Percentiles rank a stretch among this genome's conserved stretches.
Conservation (phyloP, 176 grass and related monocot genomes). For the Ensete glaucum region DNA sequence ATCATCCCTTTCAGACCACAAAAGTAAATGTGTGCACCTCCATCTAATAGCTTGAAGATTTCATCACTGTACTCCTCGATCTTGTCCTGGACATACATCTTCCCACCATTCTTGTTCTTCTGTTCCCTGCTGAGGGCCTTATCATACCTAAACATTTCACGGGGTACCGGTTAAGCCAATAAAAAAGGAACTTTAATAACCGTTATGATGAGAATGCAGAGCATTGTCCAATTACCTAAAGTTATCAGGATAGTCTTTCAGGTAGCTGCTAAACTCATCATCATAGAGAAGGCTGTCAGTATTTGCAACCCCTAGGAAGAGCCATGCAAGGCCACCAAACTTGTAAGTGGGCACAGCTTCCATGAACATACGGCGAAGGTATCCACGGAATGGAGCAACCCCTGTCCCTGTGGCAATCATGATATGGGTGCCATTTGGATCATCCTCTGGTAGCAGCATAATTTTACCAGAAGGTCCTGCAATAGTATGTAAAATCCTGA, state of each 20-base stretch:
- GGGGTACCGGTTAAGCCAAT: neutral
- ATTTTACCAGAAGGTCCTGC: conserved; percentile 89
- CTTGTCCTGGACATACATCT: conserved; percentile 92
- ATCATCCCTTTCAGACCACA: conserved; percentile 97
- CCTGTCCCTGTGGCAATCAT: conserved; percentile 96
- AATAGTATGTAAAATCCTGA: conserved; percentile 6
- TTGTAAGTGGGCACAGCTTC: conserved; percentile 69
- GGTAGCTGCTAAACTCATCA: conserved; percentile 74
- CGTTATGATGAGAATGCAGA: neutral
- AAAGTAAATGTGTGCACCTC: conserved; percentile 76
- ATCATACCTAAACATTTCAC: conserved; percentile 45
- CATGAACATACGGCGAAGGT: conserved; percentile 95
- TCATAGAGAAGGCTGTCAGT: conserved; percentile 86
- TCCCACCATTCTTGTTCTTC: conserved; percentile 57
- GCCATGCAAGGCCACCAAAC: conserved; percentile 88
- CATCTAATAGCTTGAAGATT: conserved; percentile 78
- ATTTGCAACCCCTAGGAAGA: conserved; percentile 83
- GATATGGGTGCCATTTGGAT: conserved; percentile 82
- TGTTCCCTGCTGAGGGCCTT: conserved; percentile 81
- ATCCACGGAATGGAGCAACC: conserved; percentile 78
- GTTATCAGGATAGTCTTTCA: conserved; percentile 56
- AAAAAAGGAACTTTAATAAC: too few species aligned
- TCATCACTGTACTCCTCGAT: conserved; percentile 79
- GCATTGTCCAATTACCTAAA: conserved; percentile 41
- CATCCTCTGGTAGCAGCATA: conserved; percentile 83